Conservation (phyloP, 495 filamentous ascomycete species). For the Aspergillus bridgeri region DNA sequence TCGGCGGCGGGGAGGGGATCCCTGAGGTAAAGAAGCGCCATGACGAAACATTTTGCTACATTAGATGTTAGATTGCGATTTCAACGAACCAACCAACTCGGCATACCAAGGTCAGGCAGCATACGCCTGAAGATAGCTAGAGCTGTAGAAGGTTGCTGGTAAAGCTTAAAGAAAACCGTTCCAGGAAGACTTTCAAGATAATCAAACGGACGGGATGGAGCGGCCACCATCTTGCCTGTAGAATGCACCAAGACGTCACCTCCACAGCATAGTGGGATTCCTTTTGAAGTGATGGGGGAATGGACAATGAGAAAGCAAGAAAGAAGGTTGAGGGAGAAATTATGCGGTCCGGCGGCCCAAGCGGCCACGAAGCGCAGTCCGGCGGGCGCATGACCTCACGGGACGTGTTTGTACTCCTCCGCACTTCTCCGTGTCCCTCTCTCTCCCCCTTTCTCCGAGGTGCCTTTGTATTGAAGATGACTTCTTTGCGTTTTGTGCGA, state of each 20-base stretch:
- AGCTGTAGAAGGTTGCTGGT: conserved; percentile 92
- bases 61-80: conserved; percentile 21
- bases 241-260: conserved; percentile 28
- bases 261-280: conserved; percentile 31
- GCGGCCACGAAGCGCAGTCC: conserved; percentile 36
- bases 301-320: background rate
- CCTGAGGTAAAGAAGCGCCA: conserved; percentile 86
- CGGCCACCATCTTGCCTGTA: conserved; percentile 61
- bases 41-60: conserved; percentile 89
- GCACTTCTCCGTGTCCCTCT: background rate
- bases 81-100: conserved; percentile 12
- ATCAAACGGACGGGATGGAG: conserved; percentile 65
- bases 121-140: conserved; percentile 96
- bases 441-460: background rate
- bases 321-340: background rate
- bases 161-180: conserved; percentile 82
- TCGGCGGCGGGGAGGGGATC: conserved; percentile 68
- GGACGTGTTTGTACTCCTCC: conserved; percentile 7
- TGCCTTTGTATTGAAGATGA: conserved; percentile 39
- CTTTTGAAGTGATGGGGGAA: background rate
- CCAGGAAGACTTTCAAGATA: conserved; percentile 88
- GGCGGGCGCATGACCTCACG: conserved; percentile 28
- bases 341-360: conserved; percentile 27
- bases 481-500: conserved; percentile 59
- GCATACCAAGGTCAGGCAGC: conserved; percentile 82